phyloP scores from a whole-genome alignment of 176 grass and related monocot species.

The Carex myosuroides region DNA sequence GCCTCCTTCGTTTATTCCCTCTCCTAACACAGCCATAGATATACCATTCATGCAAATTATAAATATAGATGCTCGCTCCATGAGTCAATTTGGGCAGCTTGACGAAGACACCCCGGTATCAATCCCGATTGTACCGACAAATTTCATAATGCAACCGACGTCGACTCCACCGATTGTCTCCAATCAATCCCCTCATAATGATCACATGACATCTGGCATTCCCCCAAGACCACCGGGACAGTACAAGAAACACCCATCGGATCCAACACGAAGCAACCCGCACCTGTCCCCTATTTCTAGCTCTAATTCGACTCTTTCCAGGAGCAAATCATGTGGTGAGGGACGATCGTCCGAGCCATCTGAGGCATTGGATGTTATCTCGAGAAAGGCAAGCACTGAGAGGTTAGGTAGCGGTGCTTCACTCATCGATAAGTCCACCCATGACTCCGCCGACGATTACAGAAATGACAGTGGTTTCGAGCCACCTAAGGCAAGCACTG shows the following conservation, averaged over 20 bases:
- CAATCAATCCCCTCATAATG: neutral
- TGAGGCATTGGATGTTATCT: conserved; percentile 27
- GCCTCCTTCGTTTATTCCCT: conserved; percentile 1
- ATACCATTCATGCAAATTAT: conserved; percentile 7
- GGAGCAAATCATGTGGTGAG: conserved; percentile 38
- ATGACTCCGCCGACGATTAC: conserved; percentile 19
- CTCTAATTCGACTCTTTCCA: conserved; percentile 6
- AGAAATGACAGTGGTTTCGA: neutral
- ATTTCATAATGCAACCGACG: neutral
- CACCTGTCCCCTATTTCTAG: neutral
- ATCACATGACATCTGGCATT: neutral
- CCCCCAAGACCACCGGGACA: conserved; percentile 13
- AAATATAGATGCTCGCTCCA: conserved; percentile 31
- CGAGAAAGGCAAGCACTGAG: conserved; percentile 31
- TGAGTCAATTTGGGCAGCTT: conserved; percentile 40
- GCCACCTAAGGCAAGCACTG: conserved; percentile 1
- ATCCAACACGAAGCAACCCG: neutral
- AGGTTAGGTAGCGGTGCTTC: conserved; percentile 34
- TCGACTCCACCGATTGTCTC: neutral
- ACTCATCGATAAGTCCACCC: conserved; percentile 21
- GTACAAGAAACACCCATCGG: neutral
- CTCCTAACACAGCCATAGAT: neutral
- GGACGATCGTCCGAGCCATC: conserved; percentile 30
- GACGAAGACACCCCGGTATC: conserved; percentile 46
- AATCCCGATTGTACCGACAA: conserved; percentile 47